phyloP scores from a whole-genome alignment of 768 basidiomycete genomes.

The Trametes gibbosa region DNA sequence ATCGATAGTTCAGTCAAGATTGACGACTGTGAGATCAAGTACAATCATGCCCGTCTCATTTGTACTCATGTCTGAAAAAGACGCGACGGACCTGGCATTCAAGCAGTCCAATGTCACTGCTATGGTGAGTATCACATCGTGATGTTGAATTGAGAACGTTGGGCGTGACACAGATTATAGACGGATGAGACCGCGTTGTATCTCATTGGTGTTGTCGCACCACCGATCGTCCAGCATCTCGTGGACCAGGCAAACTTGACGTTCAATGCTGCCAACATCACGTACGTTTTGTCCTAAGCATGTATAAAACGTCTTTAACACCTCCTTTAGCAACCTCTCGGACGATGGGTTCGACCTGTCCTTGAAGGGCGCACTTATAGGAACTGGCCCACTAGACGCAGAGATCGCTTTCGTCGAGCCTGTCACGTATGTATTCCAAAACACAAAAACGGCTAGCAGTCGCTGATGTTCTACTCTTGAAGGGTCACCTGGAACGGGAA shows the following conservation, averaged over 20 bases:
- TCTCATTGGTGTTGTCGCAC: constrained; percentile 70
- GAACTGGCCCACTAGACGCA: constrained; percentile 68
- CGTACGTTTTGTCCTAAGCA: constrained; percentile 33
- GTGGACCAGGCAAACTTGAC: constrained; percentile 54
- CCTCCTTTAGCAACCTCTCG: constrained; percentile 30
- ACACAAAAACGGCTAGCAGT: not conserved
- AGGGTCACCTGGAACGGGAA: constrained; percentile 65
- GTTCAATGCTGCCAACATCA: constrained; percentile 58
- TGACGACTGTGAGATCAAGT: constrained; percentile 56
- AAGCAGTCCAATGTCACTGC: constrained; percentile 55
- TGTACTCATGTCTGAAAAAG: constrained; percentile 31
- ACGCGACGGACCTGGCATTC: constrained; percentile 55
- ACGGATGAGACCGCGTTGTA: constrained; percentile 62
- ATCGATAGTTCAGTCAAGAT: constrained; percentile 54
- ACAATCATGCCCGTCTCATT: not conserved
- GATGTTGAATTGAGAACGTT: not conserved
- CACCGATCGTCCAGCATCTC: constrained; percentile 61
- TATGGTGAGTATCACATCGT: constrained; percentile 36
- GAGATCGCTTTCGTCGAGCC: constrained; percentile 64
- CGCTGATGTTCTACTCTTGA: not conserved
- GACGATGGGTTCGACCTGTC: constrained; percentile 62
- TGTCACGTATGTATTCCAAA: constrained; percentile 45
- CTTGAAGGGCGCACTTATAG: constrained; percentile 57
- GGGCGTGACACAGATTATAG: constrained; percentile 28
- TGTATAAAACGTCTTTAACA: constrained; percentile 8